Evolutionary conservation across 345 rosid genomes (phyloP), one percentile per base, ranked within the genome.

Genomic region (Melastoma malabathricum): DNA sequence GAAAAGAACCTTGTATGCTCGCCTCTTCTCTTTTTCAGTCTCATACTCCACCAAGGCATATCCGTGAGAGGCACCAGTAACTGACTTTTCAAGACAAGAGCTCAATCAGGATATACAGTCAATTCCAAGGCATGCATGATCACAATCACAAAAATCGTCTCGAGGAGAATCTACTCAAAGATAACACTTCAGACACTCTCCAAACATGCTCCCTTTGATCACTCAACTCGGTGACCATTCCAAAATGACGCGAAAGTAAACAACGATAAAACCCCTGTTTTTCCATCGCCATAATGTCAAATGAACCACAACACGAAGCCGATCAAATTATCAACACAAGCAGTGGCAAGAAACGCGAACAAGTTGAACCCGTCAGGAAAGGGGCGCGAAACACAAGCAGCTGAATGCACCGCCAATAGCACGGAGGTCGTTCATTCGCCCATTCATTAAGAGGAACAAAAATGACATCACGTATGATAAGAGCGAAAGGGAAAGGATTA

Each of bases 21-120:
- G 81, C 2, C 64, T 74, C 98, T 86, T 86, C 66, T 86, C 95
- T 68, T 74, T 84, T 47, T 87, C 89, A 17, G 81, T 78, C 69
- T 82, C 84, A 58, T 41, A 92, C 72, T 92, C 95, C 43, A 90
- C 89, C 69, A 87, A 90, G 41, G 72, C 96, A 70, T 84, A 87
- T 43, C 98, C 89, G 22, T 86, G 67, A 1, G 96, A 92, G 15
- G 95, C 89, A 47, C 96, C 96, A 4, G 96, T 84, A 56, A 92
- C 98, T 90, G 72, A 31, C 2, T 31, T 31, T 31, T 65, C 60
- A 31, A 53, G 23, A 46, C 13, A 52, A 17, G 14, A 45, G 31
- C 31, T 27, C 31, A 27, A 27, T 27, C 43, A 20, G 53, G 0
- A 20, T n/a, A 59, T 29, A 5, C 15, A 59, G 44, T 46, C 20